Evolutionary conservation across 495 filamentous ascomycete genomes (phyloP).

Genomic region (Podospora bellae-mahoneyi): DNA sequence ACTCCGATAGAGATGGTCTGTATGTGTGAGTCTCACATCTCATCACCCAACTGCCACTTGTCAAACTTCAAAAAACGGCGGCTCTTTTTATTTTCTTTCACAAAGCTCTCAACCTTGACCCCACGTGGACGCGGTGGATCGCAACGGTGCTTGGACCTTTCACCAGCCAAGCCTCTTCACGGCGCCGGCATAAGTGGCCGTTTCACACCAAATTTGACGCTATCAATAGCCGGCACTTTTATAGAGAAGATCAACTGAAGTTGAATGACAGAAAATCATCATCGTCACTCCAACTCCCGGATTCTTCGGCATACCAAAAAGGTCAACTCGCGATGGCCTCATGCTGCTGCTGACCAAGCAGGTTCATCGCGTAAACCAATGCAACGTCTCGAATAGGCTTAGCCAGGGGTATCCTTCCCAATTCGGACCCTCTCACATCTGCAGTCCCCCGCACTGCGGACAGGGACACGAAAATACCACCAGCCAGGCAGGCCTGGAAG

Average conservation of each 20-base stretch:
- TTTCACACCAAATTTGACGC: not conserved
- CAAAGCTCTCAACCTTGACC: not conserved
- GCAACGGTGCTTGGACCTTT: not conserved
- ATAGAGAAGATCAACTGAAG: not conserved
- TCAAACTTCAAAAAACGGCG: not conserved
- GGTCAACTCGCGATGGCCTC: not conserved
- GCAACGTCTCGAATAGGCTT: constrained; percentile 18
- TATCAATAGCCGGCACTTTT: not conserved
- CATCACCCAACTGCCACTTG: not conserved
- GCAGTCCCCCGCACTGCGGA: constrained; percentile 3
- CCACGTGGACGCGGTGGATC: not conserved
- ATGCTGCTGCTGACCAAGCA: not conserved
- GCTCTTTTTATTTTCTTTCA: not conserved
- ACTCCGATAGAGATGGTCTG: not conserved
- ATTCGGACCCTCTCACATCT: constrained; percentile 14
- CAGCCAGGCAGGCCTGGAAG: not conserved
- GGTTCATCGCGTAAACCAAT: constrained; percentile 6
- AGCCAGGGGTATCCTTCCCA: constrained; percentile 22
- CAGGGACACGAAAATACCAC: constrained; percentile 2
- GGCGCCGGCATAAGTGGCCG: not conserved
- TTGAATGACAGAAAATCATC: not conserved
- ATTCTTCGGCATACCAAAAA: not conserved
- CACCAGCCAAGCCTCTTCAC: not conserved
- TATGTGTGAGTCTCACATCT: not conserved
- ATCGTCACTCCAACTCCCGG: not conserved